These are phyloP conservation scores for Acanthamoeba castellanii DNA, from an alignment of 208 protist species.

Conservation along the genomic window DNA sequence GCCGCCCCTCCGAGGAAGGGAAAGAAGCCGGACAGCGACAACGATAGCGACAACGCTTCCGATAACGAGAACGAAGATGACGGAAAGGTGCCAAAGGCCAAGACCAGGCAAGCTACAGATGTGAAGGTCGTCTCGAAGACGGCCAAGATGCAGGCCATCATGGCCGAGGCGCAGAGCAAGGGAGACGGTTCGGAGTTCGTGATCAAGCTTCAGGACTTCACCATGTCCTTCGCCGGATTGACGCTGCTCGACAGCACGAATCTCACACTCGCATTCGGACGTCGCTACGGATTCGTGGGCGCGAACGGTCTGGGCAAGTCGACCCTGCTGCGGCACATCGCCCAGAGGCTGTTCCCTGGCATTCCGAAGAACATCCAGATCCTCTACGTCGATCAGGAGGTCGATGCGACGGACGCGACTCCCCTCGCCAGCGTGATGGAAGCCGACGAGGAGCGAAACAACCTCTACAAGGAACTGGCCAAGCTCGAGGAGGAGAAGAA, in stretches of 20 bases:
- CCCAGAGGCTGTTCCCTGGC: constrained; percentile 92
- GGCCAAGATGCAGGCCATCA: constrained; percentile 70
- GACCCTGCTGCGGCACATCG: constrained; percentile 96
- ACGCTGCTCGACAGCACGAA: constrained; percentile 78
- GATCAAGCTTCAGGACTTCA: constrained; percentile 83
- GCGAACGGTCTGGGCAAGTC: constrained; percentile 93
- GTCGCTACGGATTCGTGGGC: constrained; percentile 97
- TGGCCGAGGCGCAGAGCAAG: constrained; percentile 73
- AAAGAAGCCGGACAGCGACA: constrained; percentile 1
- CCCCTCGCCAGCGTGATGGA: constrained; percentile 80
- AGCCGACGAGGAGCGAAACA: constrained; percentile 93
- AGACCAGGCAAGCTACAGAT: constrained; percentile 42
- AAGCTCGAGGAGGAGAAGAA: constrained; percentile 88
- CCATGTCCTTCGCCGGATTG: constrained; percentile 80
- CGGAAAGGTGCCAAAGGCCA: not conserved
- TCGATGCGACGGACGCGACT: constrained; percentile 84
- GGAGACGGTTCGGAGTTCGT: constrained; percentile 77
- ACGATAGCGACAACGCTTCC: not conserved
- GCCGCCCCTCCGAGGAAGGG: not conserved
- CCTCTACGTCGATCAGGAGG: constrained; percentile 98
- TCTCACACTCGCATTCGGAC: constrained; percentile 89
- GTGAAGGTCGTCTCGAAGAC: constrained; percentile 33
- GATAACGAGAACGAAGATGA: not conserved
- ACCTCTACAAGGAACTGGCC: constrained; percentile 94
- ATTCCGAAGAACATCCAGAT: constrained; percentile 97